Evolutionary conservation across 202 grass and related monocot species (phyloP).

Genomic region (Schoenoplectus triqueter): DNA sequence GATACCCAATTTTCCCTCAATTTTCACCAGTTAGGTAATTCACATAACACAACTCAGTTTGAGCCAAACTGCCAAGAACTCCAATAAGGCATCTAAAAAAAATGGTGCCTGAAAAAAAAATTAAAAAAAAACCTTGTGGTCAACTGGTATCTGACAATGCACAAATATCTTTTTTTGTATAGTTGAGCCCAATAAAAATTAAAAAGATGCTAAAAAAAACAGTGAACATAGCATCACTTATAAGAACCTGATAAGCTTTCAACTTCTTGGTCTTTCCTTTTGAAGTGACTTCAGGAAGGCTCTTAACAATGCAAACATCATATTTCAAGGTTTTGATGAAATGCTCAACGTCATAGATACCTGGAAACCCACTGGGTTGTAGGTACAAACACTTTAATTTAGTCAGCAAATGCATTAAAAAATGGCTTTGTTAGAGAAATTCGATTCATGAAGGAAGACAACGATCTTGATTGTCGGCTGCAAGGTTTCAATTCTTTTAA

Average conservation of each 20-base stretch:
- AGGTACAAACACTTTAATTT: constrained; percentile 45
- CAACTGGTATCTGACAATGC: neutral
- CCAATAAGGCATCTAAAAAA: neutral
- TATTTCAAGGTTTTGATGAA: constrained; percentile 83
- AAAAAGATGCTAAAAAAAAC: neutral
- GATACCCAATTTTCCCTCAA: neutral
- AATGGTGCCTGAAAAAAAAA: neutral
- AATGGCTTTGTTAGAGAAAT: constrained; percentile 36
- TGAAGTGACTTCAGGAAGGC: constrained; percentile 61
- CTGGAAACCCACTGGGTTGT: constrained; percentile 83
- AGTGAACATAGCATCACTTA: constrained; percentile 22
- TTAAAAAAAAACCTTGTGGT: neutral
- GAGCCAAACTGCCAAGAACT: neutral
- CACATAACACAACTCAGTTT: neutral
- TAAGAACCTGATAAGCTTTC: constrained; percentile 70
- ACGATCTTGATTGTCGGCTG: too few species aligned
- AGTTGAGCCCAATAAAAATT: neutral
- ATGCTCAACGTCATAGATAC: constrained; percentile 99
- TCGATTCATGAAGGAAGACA: neutral
- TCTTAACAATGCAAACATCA: constrained; percentile 72
- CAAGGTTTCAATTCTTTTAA: too few species aligned
- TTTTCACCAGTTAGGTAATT: neutral
- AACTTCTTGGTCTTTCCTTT: constrained; percentile 88
- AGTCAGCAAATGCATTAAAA: constrained; percentile 36
- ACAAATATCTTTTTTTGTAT: neutral